These are phyloP conservation scores for Kappamyces sp. DNA, from an alignment of 192 early-diverging fungal genomes.

Conservation along the genomic window DNA sequence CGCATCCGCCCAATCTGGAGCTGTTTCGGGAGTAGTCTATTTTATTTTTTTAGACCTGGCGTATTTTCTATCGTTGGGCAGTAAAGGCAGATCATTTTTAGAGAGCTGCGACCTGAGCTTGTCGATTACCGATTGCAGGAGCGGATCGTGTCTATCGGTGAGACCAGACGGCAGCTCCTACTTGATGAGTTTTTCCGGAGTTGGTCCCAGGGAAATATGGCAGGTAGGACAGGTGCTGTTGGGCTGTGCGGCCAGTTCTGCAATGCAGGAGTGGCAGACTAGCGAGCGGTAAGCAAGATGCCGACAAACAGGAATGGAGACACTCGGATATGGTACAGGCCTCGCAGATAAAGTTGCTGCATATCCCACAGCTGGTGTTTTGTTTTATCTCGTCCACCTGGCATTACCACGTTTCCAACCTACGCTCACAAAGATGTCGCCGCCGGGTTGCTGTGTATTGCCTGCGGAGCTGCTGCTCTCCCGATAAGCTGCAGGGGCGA, in stretches of 20 bases:
- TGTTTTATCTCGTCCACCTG: neutral
- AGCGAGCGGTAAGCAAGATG: no score
- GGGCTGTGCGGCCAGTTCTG: neutral
- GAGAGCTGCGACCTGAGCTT: neutral
- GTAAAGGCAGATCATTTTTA: neutral
- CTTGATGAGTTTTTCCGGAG: slow-evolving; percentile 4
- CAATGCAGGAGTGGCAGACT: slow-evolving; percentile 1
- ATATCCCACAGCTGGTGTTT: no score
- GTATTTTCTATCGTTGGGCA: neutral
- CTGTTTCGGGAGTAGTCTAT: no score
- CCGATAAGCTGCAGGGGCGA: neutral
- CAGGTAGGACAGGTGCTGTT: slow-evolving; percentile 6
- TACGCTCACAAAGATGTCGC: neutral
- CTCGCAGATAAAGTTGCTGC: no score
- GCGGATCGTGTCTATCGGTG: neutral
- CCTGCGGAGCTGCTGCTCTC: neutral
- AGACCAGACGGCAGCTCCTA: neutral
- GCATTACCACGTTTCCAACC: neutral
- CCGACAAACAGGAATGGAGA: slow-evolving; percentile 4
- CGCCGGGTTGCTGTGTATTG: neutral
- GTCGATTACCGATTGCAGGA: slow-evolving; percentile 2
- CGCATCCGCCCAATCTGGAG: no score
- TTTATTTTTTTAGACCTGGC: neutral
- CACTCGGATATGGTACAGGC: neutral
- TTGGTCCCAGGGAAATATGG: neutral